Evolutionary conservation across 2,329 filamentous ascomycete genomes (phyloP), one percentile per base, ranked within the genome.

Genomic region (Ilyonectria sp.): DNA sequence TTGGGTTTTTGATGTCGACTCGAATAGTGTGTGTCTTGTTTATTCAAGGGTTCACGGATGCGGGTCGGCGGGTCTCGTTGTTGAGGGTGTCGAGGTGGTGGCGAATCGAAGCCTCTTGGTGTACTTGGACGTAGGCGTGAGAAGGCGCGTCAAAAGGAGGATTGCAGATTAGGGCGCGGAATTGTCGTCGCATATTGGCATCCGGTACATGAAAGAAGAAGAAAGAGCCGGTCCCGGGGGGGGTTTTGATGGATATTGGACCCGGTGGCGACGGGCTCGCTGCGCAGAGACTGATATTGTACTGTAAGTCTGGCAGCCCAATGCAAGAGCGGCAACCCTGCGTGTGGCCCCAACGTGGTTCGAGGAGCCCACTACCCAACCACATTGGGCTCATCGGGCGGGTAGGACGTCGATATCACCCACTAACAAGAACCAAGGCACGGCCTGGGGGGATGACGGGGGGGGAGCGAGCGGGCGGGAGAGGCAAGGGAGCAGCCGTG

Each of bases 291-390:
- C 65, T 63, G 59, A 65, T 65, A 65, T 56, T 60, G 49, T 65
- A 63, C 53, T 60, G 49, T 60, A 63, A 44, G 65, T 65, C 68
- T 70, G 69, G 63, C 40, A 73, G 74, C 74, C 74, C 74, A 76
- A 76, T 72, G 61, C 64, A 66, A 67, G 53, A 63, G 29, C 50
- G 58, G 53, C 44, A 74, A 69, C 72, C 74, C 63, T 75, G 73
- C 63, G 52, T 58, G 52, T 68, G 49, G 60, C 52, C 63, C 69
- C 60, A 67, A 26, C 59, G 69, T 68, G 71, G 73, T 73, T 69
- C 71, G 67, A 75, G 72, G 66, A 26, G 26, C 72, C 73, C 71
- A 76, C 74, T 50, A 63, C 71, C 74, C 72, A 73, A 67, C 69
- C 62, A 63, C 56, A 63, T 69, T 70, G 70, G 73, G 73, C 73